Percentiles rank a stretch among this genome's conserved stretches.
These are phyloP conservation scores for Pythium rishiriense DNA, from an alignment of 352 stramenopile genomes.

Conservation along the genomic window DNA sequence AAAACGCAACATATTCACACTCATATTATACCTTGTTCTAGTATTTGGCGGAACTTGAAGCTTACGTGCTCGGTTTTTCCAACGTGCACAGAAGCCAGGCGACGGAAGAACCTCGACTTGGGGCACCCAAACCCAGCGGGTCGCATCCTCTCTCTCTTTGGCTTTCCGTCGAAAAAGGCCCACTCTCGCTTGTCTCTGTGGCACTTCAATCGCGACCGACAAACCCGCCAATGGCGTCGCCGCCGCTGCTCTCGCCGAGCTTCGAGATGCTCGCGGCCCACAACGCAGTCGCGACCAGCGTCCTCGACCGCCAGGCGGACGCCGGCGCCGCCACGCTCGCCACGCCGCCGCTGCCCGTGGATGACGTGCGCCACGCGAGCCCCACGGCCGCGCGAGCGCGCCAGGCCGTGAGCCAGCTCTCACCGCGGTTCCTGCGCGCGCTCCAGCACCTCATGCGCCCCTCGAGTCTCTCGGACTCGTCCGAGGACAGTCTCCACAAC, in stretches of 20 bases:
- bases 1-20: too few relatives aligned
- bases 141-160: too few relatives aligned
- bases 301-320: background rate
- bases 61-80: too few relatives aligned
- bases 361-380: constrained; percentile 10
- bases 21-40: too few relatives aligned
- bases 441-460: constrained; percentile 18
- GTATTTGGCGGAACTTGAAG: too few relatives aligned
- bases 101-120: too few relatives aligned
- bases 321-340: background rate
- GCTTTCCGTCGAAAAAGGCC: too few relatives aligned
- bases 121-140: too few relatives aligned
- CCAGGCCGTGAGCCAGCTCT: constrained; percentile 2
- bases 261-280: constrained; percentile 2
- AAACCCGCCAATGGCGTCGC: constrained; percentile 1
- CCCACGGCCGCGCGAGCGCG: constrained; percentile 1
- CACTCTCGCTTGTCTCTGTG: background rate
- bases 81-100: too few relatives aligned
- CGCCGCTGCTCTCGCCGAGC: background rate
- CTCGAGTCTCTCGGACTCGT: background rate
- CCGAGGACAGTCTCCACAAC: constrained; percentile 10
- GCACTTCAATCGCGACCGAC: constrained; percentile 5
- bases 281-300: background rate
- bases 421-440: constrained; percentile 12
- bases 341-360: background rate